Evolutionary conservation across 495 filamentous ascomycete genomes (phyloP), one percentile per base, ranked within the genome.

Genomic region (Diplogelasinospora grovesii): DNA sequence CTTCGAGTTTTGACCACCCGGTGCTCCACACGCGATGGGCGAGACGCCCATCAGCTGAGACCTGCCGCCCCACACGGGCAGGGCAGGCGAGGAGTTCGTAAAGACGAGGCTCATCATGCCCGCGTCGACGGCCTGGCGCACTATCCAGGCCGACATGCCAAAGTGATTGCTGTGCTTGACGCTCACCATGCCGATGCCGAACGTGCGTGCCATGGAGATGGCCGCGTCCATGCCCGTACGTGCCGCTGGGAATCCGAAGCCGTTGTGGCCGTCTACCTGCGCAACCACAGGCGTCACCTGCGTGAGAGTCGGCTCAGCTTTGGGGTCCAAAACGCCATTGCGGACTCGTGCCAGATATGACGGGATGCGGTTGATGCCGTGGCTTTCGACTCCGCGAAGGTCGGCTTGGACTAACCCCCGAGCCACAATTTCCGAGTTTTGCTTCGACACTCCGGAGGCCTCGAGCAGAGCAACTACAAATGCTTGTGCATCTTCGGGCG

Each of bases 111-210:
- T 75, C 75, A 86, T 79, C 80, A 86, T 82, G 10, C 71, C 76
- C 4, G 71, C 76, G 34, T 86, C 78, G 30, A 85, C 48, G 7
- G 85, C 85, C 57, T 85, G 80, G 57, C 82, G 76, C 24, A 86
- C 83, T 6, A 88, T 41, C 82, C 83, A 87, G 0, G 83, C 83
- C 0, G 73, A 74, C 83, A 87, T 88, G 39, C 85, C 85, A 49
- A 85, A 86, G 58, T 89, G 85, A 56, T 89, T 89, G 41, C 74
- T 80, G 60, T 80, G 79, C 57, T 80, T 83, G 50, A 87, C 69
- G 32, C 70, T 73, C 5, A 78, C 82, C 70, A 89, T 73, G 8
- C 83, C 85, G 43, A 89, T 80, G 14, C 85, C 85, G 46, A 71
- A 80, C 11, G 64, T 68, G 24, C 63, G 54, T 0, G 85, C 82